Conservation (phyloP, 106 monocot species). For the Dendrobium officinale region DNA sequence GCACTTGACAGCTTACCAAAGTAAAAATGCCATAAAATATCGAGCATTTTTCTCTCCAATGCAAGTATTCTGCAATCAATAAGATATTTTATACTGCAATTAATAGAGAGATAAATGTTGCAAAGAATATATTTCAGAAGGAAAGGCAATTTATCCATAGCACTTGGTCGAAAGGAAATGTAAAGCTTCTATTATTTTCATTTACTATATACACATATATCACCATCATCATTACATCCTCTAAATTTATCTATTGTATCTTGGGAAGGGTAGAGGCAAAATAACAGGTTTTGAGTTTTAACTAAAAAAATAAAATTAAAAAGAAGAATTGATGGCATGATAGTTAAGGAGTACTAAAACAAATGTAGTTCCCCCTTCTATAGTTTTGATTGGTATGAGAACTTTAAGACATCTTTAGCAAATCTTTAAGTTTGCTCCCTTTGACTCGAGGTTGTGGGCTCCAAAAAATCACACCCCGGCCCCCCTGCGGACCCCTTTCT, state of each 20-base stretch:
- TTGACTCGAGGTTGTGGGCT: neutral
- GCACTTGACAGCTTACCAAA: conserved; percentile 51
- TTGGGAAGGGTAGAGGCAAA: neutral
- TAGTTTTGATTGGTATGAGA: neutral
- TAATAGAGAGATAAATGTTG: neutral
- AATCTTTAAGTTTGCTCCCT: neutral
- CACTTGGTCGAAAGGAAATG: neutral
- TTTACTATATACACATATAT: too few species aligned
- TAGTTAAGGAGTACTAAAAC: neutral
- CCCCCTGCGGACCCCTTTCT: too few species aligned
- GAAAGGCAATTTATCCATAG: neutral
- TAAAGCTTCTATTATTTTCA: conserved; percentile 4
- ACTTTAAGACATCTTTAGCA: neutral
- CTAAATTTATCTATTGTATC: neutral
- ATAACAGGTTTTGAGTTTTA: neutral
- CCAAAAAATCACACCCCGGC: too few species aligned
- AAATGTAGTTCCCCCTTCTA: neutral
- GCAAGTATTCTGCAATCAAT: conserved; percentile 84
- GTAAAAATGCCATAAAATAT: conserved; percentile 84
- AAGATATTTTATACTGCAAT: conserved; percentile 1
- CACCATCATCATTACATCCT: neutral
- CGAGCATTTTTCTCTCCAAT: conserved; percentile 94
- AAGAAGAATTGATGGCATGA: neutral
- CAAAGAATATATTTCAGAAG: neutral
- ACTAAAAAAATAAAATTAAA: neutral